Percentiles rank a stretch among this genome's conserved stretches.
phyloP scores from a whole-genome alignment of 371 early-diverging fungal genomes.

The Rhizopus microsporus region DNA sequence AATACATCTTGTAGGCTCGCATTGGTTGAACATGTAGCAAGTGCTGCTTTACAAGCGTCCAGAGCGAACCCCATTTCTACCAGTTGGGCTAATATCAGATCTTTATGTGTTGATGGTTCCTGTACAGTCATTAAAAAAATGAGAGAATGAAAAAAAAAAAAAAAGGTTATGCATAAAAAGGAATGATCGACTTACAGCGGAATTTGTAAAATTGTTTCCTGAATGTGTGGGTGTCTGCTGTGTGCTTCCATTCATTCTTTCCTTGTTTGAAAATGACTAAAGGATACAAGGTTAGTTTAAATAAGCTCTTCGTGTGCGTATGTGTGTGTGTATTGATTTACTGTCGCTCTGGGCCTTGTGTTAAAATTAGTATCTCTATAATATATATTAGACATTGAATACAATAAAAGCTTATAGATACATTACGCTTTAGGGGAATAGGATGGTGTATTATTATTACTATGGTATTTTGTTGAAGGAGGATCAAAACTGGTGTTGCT shows the following conservation, averaged over 20 bases:
- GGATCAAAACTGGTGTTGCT: constrained; percentile 11
- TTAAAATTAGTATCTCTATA: no score
- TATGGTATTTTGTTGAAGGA: not conserved
- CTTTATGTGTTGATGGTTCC: constrained; percentile 3
- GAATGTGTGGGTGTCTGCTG: not conserved
- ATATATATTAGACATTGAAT: no score
- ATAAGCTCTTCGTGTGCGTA: no score
- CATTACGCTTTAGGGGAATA: not conserved
- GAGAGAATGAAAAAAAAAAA: not conserved
- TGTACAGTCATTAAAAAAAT: not conserved
- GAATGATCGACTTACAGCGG: not conserved
- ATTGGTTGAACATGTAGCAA: constrained; percentile 57
- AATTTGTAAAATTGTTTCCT: not conserved
- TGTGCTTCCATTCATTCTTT: not conserved
- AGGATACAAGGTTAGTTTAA: no score
- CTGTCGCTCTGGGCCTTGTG: no score
- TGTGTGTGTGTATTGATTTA: no score
- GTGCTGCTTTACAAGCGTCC: constrained; percentile 62
- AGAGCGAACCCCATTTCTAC: constrained; percentile 77
- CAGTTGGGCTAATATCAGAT: constrained; percentile 61
- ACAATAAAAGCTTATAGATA: no score
- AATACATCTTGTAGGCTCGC: constrained; percentile 64
- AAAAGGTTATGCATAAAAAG: not conserved
- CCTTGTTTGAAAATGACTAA: not conserved
- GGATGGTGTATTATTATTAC: not conserved